phyloP scores from a whole-genome alignment of 2,329 filamentous ascomycete genomes.

The Colletotrichum gigasporum region DNA sequence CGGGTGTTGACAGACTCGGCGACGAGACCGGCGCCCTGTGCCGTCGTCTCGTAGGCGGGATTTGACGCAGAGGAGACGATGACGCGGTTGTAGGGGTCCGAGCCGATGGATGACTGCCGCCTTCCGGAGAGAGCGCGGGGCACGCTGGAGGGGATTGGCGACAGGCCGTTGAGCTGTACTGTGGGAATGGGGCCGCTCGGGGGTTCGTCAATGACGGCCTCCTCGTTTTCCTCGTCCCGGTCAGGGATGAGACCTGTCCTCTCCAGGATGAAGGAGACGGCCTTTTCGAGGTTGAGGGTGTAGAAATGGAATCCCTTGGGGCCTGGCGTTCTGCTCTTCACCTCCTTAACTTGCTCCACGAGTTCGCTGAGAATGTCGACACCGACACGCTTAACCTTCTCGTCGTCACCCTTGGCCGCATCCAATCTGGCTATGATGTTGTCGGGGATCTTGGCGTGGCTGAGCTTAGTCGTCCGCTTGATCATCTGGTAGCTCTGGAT shows the following conservation, averaged over 20 bases:
- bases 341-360: slow-evolving; percentile 77
- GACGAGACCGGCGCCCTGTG: slow-evolving; percentile 76
- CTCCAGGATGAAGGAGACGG: slow-evolving; percentile 92
- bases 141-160: slow-evolving; percentile 40
- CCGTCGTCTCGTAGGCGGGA: slow-evolving; percentile 76
- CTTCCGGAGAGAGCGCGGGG: slow-evolving; percentile 55
- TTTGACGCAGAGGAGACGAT: slow-evolving; percentile 76
- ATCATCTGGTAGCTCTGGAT: slow-evolving; percentile 98
- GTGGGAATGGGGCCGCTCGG: slow-evolving; percentile 50
- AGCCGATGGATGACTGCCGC: slow-evolving; percentile 81
- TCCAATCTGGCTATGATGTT: slow-evolving; percentile 76
- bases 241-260: slow-evolving; percentile 83
- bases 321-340: slow-evolving; percentile 64
- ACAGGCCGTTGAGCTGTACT: slow-evolving; percentile 61
- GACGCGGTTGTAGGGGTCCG: slow-evolving; percentile 86
- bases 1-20: slow-evolving; percentile 78
- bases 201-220: slow-evolving; percentile 59
- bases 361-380: slow-evolving; percentile 88
- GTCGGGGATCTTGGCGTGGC: slow-evolving; percentile 83
- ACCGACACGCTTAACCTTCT: slow-evolving; percentile 81
- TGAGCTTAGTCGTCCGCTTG: slow-evolving; percentile 91
- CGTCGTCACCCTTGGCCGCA: slow-evolving; percentile 80
- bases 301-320: slow-evolving; percentile 95
- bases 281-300: slow-evolving; percentile 95
- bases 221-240: slow-evolving; percentile 61